These are phyloP conservation scores for Priceomyces medius DNA, from an alignment of 805 yeast species.

Conservation along the genomic window DNA sequence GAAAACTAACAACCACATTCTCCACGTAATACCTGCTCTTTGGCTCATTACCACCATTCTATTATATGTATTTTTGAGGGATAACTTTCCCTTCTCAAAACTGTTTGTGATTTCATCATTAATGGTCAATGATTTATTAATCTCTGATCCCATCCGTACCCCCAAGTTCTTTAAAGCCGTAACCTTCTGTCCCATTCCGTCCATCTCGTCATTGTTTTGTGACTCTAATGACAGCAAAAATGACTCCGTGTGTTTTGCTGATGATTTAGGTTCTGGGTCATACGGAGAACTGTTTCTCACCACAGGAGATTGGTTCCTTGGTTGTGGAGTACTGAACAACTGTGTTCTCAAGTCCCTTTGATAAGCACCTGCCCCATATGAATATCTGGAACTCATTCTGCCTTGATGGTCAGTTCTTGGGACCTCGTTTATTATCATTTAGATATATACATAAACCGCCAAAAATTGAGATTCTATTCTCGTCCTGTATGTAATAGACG, in stretches of 20 bases:
- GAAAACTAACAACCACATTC: constrained; percentile 45
- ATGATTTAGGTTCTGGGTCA: constrained; percentile 23
- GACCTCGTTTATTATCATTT: not conserved
- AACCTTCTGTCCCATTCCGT: constrained; percentile 41
- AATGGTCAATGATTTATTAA: constrained; percentile 38
- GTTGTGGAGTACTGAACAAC: constrained; percentile 31
- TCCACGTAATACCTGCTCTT: constrained; percentile 46
- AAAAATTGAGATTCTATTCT: too few species aligned
- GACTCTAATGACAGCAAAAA: constrained; percentile 43
- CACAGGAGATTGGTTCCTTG: constrained; percentile 21
- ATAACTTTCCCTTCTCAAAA: constrained; percentile 39
- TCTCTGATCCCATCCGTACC: constrained; percentile 42
- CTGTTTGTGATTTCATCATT: constrained; percentile 41
- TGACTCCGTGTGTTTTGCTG: constrained; percentile 42
- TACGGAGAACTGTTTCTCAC: constrained; percentile 39
- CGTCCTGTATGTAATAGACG: too few species aligned
- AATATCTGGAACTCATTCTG: constrained; percentile 28
- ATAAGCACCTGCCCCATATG: constrained; percentile 32
- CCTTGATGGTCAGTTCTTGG: not conserved
- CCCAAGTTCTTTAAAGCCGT: constrained; percentile 42
- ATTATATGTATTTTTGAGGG: constrained; percentile 43
- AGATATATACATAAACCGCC: too few species aligned
- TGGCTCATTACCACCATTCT: constrained; percentile 46
- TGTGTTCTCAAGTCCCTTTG: constrained; percentile 45
- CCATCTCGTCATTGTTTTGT: constrained; percentile 43